These are phyloP conservation scores for Populus hybrid DNA, from an alignment of 441 rosid species.

Conservation along the genomic window DNA sequence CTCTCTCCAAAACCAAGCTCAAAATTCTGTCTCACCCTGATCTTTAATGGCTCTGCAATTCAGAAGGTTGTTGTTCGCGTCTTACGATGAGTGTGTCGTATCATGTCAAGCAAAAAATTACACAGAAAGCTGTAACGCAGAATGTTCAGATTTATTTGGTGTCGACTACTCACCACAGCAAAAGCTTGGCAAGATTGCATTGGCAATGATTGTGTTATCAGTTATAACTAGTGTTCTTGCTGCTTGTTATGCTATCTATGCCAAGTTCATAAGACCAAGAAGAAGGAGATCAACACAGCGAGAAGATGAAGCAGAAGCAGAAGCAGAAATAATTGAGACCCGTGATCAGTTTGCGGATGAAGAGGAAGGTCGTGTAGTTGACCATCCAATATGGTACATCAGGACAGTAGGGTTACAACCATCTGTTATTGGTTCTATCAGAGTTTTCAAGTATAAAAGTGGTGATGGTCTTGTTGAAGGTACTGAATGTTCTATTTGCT, in stretches of 20 bases:
- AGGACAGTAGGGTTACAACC: constrained; percentile 58
- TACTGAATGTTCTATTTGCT: constrained; percentile 62
- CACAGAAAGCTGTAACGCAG: background rate
- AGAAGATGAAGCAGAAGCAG: background rate
- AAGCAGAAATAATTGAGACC: constrained; percentile 13
- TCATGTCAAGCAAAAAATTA: background rate
- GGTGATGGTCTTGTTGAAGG: constrained; percentile 67
- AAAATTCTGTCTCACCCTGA: background rate
- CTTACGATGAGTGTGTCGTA: background rate
- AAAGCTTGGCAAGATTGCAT: constrained; percentile 9
- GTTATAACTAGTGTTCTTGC: constrained; percentile 20
- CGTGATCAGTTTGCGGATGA: constrained; percentile 42
- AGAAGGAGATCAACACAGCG: constrained; percentile 6
- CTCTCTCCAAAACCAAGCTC: background rate
- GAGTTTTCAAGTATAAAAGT: constrained; percentile 52
- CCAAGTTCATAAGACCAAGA: constrained; percentile 21
- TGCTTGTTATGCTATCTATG: constrained; percentile 18
- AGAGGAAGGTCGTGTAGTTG: constrained; percentile 44
- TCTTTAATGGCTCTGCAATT: constrained; percentile 27
- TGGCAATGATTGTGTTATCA: constrained; percentile 21
- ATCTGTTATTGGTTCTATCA: constrained; percentile 56
- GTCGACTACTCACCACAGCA: background rate
- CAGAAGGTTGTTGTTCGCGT: constrained; percentile 15
- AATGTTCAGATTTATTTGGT: background rate
- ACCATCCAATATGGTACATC: constrained; percentile 68